phyloP scores from a whole-genome alignment of 352 stramenopile species.

The Phytopythium vexans region DNA sequence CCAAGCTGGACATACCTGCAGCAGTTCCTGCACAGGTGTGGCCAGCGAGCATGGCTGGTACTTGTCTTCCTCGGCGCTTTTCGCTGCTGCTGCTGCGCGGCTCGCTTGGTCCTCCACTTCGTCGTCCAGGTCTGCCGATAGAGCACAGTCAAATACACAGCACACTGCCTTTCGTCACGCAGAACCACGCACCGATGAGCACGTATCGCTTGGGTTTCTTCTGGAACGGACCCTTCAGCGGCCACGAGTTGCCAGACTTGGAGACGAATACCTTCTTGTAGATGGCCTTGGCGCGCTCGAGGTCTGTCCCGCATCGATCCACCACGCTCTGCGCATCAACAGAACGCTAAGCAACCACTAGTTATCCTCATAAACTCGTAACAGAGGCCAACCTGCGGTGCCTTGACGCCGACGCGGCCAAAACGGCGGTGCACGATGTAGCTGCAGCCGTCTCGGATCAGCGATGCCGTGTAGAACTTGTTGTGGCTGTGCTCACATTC shows the following conservation, averaged over 20 bases:
- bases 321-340: too few species aligned
- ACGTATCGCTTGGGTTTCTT: slow-evolving; percentile 60
- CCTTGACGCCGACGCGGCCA: slow-evolving; percentile 60
- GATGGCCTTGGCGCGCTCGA: slow-evolving; percentile 27
- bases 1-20: slow-evolving; percentile 19
- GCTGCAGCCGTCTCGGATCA: slow-evolving; percentile 38
- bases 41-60: slow-evolving; percentile 23
- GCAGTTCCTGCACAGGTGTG: slow-evolving; percentile 28
- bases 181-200: slow-evolving; percentile 44
- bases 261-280: slow-evolving; percentile 52
- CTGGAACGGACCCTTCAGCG: slow-evolving; percentile 33
- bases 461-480: slow-evolving; percentile 74
- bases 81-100: slow-evolving; percentile 14
- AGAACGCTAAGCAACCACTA: background rate
- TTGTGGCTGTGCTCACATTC: slow-evolving; percentile 39
- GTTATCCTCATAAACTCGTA: background rate
- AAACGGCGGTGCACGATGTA: slow-evolving; percentile 67
- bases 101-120: slow-evolving; percentile 24
- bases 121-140: slow-evolving; percentile 29
- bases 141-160: slow-evolving; percentile 1
- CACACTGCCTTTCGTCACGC: background rate
- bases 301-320: background rate
- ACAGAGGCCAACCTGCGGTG: slow-evolving; percentile 27
- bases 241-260: slow-evolving; percentile 69
- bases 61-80: slow-evolving; percentile 17